Conservation (phyloP, 1,284 basidiomycete genomes). For the Boletus mariae region DNA sequence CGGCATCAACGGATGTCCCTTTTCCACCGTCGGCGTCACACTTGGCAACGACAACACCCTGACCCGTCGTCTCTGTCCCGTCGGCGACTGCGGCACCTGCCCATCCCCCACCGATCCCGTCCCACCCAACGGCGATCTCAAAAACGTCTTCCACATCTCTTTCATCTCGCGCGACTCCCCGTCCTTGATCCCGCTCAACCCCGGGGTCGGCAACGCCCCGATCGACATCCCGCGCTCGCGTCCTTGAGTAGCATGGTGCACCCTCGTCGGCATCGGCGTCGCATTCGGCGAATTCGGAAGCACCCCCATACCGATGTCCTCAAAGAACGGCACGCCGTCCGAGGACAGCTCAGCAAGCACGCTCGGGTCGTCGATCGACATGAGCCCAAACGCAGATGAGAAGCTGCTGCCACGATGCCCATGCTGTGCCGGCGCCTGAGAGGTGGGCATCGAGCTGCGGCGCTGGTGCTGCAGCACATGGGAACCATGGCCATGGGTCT, state of each 20-base stretch:
- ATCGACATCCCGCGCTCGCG: conserved; percentile 28
- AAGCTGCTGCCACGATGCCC: conserved; percentile 41
- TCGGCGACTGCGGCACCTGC: conserved; percentile 28
- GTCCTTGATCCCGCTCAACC: conserved; percentile 29
- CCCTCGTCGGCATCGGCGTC: conserved; percentile 43
- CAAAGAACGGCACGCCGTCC: conserved; percentile 62
- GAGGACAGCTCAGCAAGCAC: conserved; percentile 56
- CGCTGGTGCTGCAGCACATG: conserved; percentile 23
- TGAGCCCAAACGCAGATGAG: conserved; percentile 63
- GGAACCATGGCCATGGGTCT: conserved; percentile 5
- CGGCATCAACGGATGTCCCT: conserved; percentile 14
- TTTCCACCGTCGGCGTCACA: conserved; percentile 53
- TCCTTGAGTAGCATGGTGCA: conserved; percentile 19
- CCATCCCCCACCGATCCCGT: conserved; percentile 14
- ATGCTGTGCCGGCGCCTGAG: conserved; percentile 11
- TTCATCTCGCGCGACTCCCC: conserved; percentile 56
- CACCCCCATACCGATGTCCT: conserved; percentile 30
- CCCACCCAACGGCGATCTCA: conserved; percentile 61
- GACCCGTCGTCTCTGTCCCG: conserved; percentile 39
- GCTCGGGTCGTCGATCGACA: conserved; percentile 67
- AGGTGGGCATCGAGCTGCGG: conserved; percentile 17
- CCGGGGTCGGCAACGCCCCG: conserved; percentile 23
- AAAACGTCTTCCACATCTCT: conserved; percentile 73
- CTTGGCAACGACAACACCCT: conserved; percentile 65
- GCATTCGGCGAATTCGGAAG: conserved; percentile 39